Evolutionary conservation across 768 basidiomycete species (phyloP).

Genomic region (Lactarius trivialis): DNA sequence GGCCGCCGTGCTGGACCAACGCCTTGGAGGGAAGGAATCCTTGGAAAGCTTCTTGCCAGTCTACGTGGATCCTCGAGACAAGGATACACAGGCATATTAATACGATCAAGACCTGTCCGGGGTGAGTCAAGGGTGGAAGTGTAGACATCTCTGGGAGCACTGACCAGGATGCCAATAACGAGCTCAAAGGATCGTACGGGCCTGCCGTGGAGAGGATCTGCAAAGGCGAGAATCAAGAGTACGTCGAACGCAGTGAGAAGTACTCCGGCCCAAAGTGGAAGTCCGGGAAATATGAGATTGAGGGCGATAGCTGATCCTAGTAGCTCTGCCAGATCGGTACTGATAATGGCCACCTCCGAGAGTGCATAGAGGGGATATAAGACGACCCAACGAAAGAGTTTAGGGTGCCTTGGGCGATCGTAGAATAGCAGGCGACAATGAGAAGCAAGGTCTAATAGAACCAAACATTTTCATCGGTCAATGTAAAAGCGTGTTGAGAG

Average conservation of each 20-base stretch:
- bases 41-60: slow-evolving; percentile 17
- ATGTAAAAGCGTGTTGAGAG: background rate
- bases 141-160: background rate
- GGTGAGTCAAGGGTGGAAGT: background rate
- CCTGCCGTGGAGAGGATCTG: slow-evolving; percentile 50
- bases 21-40: slow-evolving; percentile 21
- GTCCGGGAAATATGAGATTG: slow-evolving; percentile 42
- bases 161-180: slow-evolving; percentile 36
- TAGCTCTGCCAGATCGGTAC: slow-evolving; percentile 54
- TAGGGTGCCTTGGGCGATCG: slow-evolving; percentile 36
- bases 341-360: slow-evolving; percentile 47
- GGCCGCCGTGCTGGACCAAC: slow-evolving; percentile 15
- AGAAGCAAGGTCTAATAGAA: slow-evolving; percentile 37
- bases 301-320: slow-evolving; percentile 56
- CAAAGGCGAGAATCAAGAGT: slow-evolving; percentile 54
- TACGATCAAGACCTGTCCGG: slow-evolving; percentile 17
- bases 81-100: slow-evolving; percentile 24
- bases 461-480: background rate
- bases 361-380: slow-evolving; percentile 42
- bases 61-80: slow-evolving; percentile 18
- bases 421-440: slow-evolving; percentile 45
- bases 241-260: slow-evolving; percentile 46
- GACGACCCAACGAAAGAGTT: slow-evolving; percentile 34
- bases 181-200: slow-evolving; percentile 67
- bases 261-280: slow-evolving; percentile 45